A percentile compares a stretch with the other conserved stretches of the same genome.
Evolutionary conservation across 192 early-diverging fungal genomes (phyloP).

Genomic region (Umbelopsis sp.): DNA sequence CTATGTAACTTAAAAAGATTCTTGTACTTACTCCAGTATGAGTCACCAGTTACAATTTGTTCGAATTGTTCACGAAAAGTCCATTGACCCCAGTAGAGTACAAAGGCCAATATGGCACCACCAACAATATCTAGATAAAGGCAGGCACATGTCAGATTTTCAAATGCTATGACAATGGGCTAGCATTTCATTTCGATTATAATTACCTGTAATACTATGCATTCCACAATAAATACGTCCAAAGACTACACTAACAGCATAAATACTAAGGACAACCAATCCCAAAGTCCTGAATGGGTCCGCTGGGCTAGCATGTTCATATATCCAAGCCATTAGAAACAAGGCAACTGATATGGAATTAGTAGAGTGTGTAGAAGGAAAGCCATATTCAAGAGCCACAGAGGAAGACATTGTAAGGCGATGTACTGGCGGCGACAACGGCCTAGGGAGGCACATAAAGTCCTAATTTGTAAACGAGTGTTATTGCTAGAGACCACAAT

Average conservation of each 20-base stretch:
- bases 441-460: slow-evolving; percentile 82
- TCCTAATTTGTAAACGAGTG: slow-evolving; percentile 57
- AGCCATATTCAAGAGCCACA: slow-evolving; percentile 85
- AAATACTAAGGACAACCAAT: slow-evolving; percentile 46
- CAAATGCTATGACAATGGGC: neutral
- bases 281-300: slow-evolving; percentile 43
- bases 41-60: slow-evolving; percentile 32
- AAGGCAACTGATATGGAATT: slow-evolving; percentile 80
- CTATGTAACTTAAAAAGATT: neutral
- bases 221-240: slow-evolving; percentile 88
- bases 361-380: slow-evolving; percentile 88
- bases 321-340: slow-evolving; percentile 50
- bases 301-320: slow-evolving; percentile 50
- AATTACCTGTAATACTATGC: slow-evolving; percentile 70
- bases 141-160: neutral
- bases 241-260: slow-evolving; percentile 65
- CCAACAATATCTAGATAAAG: slow-evolving; percentile 62
- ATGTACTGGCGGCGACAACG: slow-evolving; percentile 75
- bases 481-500: neutral
- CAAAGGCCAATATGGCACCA: slow-evolving; percentile 66
- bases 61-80: slow-evolving; percentile 43
- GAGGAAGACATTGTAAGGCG: slow-evolving; percentile 70
- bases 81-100: slow-evolving; percentile 64
- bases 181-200: neutral
- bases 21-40: slow-evolving; percentile 43